Evolutionary conservation across 768 basidiomycete species (phyloP).

Genomic region (Pleurotus eryngii): DNA sequence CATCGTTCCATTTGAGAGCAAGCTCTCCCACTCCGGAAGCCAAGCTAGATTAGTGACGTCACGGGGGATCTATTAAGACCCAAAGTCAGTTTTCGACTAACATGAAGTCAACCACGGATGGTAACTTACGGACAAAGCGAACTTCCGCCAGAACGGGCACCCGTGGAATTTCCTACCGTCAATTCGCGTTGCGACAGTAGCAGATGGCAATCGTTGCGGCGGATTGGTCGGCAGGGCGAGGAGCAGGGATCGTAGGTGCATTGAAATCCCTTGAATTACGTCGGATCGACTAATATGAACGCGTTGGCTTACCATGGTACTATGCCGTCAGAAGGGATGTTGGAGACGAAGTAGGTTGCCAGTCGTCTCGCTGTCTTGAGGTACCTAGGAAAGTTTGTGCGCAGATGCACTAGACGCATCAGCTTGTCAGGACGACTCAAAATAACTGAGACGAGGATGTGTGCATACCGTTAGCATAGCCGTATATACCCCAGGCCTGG

Average conservation of each 20-base stretch:
- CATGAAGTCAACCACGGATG: neutral
- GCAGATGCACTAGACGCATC: constrained; percentile 49
- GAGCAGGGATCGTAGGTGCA: constrained; percentile 51
- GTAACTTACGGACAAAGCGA: constrained; percentile 43
- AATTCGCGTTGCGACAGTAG: constrained; percentile 47
- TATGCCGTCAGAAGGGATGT: constrained; percentile 57
- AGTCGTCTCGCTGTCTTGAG: constrained; percentile 55
- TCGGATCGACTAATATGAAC: neutral
- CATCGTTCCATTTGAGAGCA: constrained; percentile 65
- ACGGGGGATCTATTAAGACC: constrained; percentile 34
- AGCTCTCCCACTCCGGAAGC: constrained; percentile 58
- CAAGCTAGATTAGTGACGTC: constrained; percentile 51
- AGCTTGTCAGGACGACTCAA: neutral
- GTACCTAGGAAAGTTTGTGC: constrained; percentile 47
- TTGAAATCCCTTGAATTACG: constrained; percentile 56
- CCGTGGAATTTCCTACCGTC: constrained; percentile 21
- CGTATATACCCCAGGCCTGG: constrained; percentile 70
- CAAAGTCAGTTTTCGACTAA: constrained; percentile 1
- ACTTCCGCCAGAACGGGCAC: constrained; percentile 40
- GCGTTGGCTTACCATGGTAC: constrained; percentile 55
- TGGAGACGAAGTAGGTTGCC: constrained; percentile 56
- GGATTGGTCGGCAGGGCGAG: constrained; percentile 67
- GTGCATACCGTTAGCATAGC: constrained; percentile 62
- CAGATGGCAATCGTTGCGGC: constrained; percentile 64
- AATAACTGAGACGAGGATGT: neutral